These are phyloP conservation scores for Pseudogymnoascus sp. DNA, from an alignment of 2,329 filamentous ascomycete species.

Conservation along the genomic window DNA sequence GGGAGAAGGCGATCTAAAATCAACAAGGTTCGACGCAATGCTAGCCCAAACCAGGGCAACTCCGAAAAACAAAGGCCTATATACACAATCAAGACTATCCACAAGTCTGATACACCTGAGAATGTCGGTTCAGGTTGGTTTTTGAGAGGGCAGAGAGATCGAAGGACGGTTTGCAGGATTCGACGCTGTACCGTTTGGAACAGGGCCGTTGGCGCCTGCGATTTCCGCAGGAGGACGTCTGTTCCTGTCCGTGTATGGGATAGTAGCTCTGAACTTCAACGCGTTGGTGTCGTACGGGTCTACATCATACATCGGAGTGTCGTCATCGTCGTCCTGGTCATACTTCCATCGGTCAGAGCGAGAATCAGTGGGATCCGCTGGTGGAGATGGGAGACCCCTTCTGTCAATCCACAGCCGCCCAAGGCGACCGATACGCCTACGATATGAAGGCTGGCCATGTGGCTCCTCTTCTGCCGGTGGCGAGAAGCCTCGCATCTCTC, in stretches of 20 bases:
- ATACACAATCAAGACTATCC: slow-evolving; percentile 4
- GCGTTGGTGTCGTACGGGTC: slow-evolving; percentile 60
- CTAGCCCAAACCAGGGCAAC: slow-evolving; percentile 25
- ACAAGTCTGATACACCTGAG: slow-evolving; percentile 3
- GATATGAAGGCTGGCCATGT: slow-evolving; percentile 53
- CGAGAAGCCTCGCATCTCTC: slow-evolving; percentile 20
- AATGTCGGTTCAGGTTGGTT: slow-evolving; percentile 4
- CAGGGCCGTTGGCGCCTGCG: slow-evolving; percentile 15
- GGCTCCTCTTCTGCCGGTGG: slow-evolving; percentile 26
- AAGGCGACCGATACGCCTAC: slow-evolving; percentile 75
- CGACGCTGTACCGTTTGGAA: slow-evolving; percentile 13
- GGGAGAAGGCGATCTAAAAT: slow-evolving; percentile 10
- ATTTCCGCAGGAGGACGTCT: slow-evolving; percentile 20
- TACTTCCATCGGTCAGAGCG: slow-evolving; percentile 72
- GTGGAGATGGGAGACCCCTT: slow-evolving; percentile 53
- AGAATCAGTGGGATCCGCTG: slow-evolving; percentile 38
- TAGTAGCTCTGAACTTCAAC: slow-evolving; percentile 49
- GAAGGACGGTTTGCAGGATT: slow-evolving; percentile 12
- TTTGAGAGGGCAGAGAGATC: slow-evolving; percentile 8
- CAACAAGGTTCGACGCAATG: slow-evolving; percentile 20
- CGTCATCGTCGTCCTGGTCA: slow-evolving; percentile 76
- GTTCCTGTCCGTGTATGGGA: slow-evolving; percentile 18
- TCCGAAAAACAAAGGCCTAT: slow-evolving; percentile 17
- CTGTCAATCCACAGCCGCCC: slow-evolving; percentile 86
- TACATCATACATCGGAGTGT: slow-evolving; percentile 64